Conservation (phyloP, 2,329 filamentous ascomycete species). For the Colletotrichum zoysiae region DNA sequence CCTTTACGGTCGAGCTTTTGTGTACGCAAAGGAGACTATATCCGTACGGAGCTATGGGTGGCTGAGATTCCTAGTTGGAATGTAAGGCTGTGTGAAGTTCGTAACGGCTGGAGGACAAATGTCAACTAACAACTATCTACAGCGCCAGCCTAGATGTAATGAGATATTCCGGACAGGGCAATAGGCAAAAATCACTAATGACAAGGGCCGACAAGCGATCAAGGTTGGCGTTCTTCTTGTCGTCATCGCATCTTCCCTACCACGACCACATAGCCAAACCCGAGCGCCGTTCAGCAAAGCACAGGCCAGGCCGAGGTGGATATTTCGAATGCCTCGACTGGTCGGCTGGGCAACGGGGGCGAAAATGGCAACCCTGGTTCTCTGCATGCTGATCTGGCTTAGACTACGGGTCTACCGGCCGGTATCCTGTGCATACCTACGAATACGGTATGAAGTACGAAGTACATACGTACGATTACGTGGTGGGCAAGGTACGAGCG, state of each 20-base stretch:
- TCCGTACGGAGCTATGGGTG: neutral
- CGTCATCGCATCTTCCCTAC: neutral
- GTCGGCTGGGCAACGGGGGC: slow-evolving; percentile 39
- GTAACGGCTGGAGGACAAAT: neutral
- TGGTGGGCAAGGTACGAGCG: slow-evolving; percentile 20
- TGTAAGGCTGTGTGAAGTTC: neutral
- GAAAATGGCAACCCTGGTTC: slow-evolving; percentile 39
- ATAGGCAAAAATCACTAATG: neutral
- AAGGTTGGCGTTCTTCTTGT: slow-evolving; percentile 10
- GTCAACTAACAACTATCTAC: neutral
- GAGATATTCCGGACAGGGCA: slow-evolving; percentile 9
- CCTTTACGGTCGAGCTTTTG: neutral
- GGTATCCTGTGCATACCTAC: too few species aligned
- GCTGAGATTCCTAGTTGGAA: neutral
- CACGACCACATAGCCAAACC: too few species aligned
- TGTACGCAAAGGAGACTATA: neutral
- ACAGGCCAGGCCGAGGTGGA: slow-evolving; percentile 1
- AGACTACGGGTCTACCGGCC: slow-evolving; percentile 8
- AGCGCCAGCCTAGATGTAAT: neutral
- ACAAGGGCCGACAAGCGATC: neutral
- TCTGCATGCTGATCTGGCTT: slow-evolving; percentile 40
- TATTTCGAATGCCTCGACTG: slow-evolving; percentile 22
- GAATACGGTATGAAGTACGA: too few species aligned
- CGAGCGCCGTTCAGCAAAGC: neutral
- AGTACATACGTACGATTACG: neutral